Conservation (phyloP, 805 yeast genomes). For the Saturnispora saitoi region DNA sequence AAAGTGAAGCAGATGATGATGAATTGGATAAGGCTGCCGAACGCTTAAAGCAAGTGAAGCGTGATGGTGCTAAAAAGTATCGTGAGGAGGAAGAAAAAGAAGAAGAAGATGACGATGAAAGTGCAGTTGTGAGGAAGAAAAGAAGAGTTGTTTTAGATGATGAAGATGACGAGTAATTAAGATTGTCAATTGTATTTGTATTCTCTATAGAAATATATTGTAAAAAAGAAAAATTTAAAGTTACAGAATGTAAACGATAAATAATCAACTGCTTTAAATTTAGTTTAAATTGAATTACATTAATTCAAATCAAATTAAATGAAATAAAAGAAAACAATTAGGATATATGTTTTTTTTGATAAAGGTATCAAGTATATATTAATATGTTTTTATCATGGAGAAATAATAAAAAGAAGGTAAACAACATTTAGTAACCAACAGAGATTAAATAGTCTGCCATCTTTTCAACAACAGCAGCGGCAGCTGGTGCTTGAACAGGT, state of each 20-base stretch:
- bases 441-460: conserved; percentile 90
- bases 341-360: too few species aligned
- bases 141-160: conserved; percentile 36
- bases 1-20: conserved; percentile 27
- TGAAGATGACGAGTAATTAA: conserved; percentile 34
- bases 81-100: conserved; percentile 37
- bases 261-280: too few species aligned
- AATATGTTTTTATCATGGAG: background rate
- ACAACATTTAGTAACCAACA: conserved; percentile 54
- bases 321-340: background rate
- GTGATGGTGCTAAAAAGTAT: conserved; percentile 47
- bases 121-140: conserved; percentile 37
- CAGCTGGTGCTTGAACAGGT: conserved; percentile 89
- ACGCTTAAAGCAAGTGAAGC: conserved; percentile 45
- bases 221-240: background rate
- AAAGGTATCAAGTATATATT: background rate
- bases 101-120: conserved; percentile 45
- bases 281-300: too few species aligned
- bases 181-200: background rate
- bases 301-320: too few species aligned
- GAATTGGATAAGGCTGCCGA: conserved; percentile 48
- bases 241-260: background rate
- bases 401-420: background rate
- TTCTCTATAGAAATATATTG: background rate
- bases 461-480: conserved; percentile 89